These are phyloP conservation scores for Lunularia cruciata DNA, from an alignment of 225 moss, liverwort and hornwort species.

Conservation along the genomic window DNA sequence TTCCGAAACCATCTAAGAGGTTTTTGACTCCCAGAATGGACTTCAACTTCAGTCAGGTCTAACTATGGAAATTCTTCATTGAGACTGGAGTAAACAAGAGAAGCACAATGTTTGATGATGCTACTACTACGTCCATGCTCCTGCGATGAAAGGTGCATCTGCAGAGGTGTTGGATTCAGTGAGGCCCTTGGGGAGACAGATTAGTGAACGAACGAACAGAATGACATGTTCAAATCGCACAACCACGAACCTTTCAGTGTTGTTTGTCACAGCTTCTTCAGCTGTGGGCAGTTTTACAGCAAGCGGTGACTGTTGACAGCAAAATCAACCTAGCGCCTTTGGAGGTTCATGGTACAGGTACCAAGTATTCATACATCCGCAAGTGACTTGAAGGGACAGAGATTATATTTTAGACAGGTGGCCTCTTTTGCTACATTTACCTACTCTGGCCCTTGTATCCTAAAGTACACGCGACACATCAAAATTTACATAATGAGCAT, in stretches of 20 bases:
- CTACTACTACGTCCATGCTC: background rate
- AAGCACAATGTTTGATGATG: background rate
- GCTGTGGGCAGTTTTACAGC: background rate
- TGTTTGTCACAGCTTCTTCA: background rate
- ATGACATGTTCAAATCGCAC: background rate
- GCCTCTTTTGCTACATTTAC: background rate
- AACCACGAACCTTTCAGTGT: background rate
- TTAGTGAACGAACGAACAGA: background rate
- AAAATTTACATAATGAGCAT: background rate
- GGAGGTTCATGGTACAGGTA: slow-evolving; percentile 3
- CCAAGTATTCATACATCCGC: background rate
- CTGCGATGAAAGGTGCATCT: background rate
- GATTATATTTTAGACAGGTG: background rate
- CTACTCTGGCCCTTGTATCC: background rate
- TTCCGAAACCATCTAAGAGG: slow-evolving; percentile 2
- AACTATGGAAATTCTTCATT: background rate
- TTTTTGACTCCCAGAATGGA: background rate
- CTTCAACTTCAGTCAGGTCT: background rate
- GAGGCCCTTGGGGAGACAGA: background rate
- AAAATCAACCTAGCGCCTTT: background rate
- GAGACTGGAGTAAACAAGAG: slow-evolving; percentile 1
- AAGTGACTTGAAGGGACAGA: background rate
- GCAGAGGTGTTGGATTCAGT: background rate
- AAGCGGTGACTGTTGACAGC: background rate
- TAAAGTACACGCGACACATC: background rate